Percentiles rank a stretch among this genome's conserved stretches.
phyloP scores from a whole-genome alignment of 2,329 filamentous ascomycete genomes.

The Pyrenophora tritici-repentis region DNA sequence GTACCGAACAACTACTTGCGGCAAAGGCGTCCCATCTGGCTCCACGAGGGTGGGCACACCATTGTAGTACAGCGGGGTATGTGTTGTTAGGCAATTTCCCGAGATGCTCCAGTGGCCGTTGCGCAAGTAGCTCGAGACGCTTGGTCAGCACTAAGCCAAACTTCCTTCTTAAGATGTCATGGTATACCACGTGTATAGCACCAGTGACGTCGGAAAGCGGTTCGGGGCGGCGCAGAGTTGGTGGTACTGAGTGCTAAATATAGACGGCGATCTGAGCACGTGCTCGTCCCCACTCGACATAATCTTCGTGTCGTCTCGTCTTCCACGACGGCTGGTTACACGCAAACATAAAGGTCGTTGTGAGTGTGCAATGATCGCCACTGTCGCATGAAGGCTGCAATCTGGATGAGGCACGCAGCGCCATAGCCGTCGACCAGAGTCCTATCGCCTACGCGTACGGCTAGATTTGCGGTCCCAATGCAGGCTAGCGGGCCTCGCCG shows the following conservation, averaged over 20 bases:
- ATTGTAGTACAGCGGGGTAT: constrained; percentile 17
- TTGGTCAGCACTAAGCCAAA: neutral
- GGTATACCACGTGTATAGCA: neutral
- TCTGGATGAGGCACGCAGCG: constrained; percentile 34
- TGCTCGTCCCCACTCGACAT: constrained; percentile 11
- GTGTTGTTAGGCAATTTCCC: constrained; percentile 15
- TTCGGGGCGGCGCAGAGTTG: neutral
- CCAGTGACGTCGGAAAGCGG: neutral
- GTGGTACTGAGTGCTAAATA: neutral
- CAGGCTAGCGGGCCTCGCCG: constrained; percentile 30
- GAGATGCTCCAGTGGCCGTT: constrained; percentile 5
- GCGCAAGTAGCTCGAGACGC: constrained; percentile 1
- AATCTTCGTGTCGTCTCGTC: constrained; percentile 6
- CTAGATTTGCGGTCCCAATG: constrained; percentile 15
- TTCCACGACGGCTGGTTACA: constrained; percentile 13
- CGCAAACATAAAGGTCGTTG: neutral
- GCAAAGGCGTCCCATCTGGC: constrained; percentile 16
- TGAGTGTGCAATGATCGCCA: constrained; percentile 13
- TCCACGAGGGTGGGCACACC: constrained; percentile 27
- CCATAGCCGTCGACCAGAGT: constrained; percentile 20
- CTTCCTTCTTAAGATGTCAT: too few relatives aligned
- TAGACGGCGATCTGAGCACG: constrained; percentile 6
- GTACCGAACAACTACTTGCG: neutral
- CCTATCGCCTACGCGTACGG: constrained; percentile 20
- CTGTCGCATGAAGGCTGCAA: constrained; percentile 20